A percentile compares a stretch with the other conserved stretches of the same genome.
phyloP scores from a whole-genome alignment of 169 alveolate genomes.

The Plasmodium gaboni region DNA sequence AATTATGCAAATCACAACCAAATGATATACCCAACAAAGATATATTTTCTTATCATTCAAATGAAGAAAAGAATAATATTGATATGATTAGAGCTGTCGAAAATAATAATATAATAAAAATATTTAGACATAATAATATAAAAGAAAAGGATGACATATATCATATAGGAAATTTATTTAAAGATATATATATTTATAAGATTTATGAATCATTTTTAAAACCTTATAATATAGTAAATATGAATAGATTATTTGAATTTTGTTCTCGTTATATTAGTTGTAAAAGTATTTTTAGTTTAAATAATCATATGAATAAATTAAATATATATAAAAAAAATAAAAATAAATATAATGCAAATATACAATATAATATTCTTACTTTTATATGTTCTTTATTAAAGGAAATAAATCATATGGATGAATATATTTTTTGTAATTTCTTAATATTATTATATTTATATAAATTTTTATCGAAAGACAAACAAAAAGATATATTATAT shows the following conservation, averaged over 20 bases:
- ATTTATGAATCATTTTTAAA: not conserved
- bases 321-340: conserved; percentile 28
- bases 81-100: not conserved
- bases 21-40: too few species aligned
- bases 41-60: too few species aligned
- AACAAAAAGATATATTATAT: conserved; percentile 32
- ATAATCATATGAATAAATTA: conserved; percentile 29
- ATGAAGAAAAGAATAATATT: too few species aligned
- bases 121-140: not conserved
- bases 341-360: not conserved
- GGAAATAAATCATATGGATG: conserved; percentile 3
- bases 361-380: conserved; percentile 34
- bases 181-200: not conserved
- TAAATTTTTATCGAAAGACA: conserved; percentile 19
- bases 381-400: conserved; percentile 14
- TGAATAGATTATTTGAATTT: conserved; percentile 11
- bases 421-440: conserved; percentile 16
- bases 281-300: conserved; percentile 20
- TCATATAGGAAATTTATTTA: not conserved
- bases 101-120: not conserved
- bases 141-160: not conserved
- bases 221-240: not conserved
- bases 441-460: conserved; percentile 22
- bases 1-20: not conserved
- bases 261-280: conserved; percentile 20